Base-by-base conservation (phyloP, 768 basidiomycete genomes). In the Mycena galopus region DNA sequence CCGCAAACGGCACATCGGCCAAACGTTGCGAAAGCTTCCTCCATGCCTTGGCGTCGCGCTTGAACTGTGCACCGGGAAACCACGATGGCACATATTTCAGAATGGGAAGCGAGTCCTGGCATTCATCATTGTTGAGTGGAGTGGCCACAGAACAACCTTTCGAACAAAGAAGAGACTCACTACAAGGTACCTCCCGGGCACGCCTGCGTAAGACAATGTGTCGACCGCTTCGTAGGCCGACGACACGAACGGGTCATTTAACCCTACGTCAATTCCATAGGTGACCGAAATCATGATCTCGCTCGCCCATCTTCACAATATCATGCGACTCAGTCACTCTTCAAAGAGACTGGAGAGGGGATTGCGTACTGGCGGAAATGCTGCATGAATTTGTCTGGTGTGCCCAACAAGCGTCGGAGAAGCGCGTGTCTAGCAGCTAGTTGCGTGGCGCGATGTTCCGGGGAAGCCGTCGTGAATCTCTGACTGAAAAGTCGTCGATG, bases 401-500 rank as follows among this genome's bases (percentile, higher is more conserved):
- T 68, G 21, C 81, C 77, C 7, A 81, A 77, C 19, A 83, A 67
- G 17, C 77, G 75, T n/a, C 67, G 73, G 17, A 83, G 77, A 17
- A 85, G 75, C 16, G 74, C 47, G 55, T 78, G 79, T 3, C 81
- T 78, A 11, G 79, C 80, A 50, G 77, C 77, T 19, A 78, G 32
- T 66, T 79, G 74, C 29, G 73, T 19, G 78, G 72, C 33, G n/a
- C 77, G 76, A 64, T 81, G 84, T 33, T 73, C 73, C 11, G 66
- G 62, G 8, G 74, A 74, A 2, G 79, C 78, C 19, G 77, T 75
- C 59, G 82, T 77, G 58, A 85, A 81, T 53, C 81, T 76, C 47
- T 80, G 76, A 30, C 81, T 80, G 69, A 84, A 77, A 8, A 80
- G 42, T 14, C 79, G 74, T 21, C 85, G 79, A 69, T 81, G 78